These are phyloP conservation scores for Phragmites australis DNA, from an alignment of 176 grass and related monocot species.

Conservation along the genomic window DNA sequence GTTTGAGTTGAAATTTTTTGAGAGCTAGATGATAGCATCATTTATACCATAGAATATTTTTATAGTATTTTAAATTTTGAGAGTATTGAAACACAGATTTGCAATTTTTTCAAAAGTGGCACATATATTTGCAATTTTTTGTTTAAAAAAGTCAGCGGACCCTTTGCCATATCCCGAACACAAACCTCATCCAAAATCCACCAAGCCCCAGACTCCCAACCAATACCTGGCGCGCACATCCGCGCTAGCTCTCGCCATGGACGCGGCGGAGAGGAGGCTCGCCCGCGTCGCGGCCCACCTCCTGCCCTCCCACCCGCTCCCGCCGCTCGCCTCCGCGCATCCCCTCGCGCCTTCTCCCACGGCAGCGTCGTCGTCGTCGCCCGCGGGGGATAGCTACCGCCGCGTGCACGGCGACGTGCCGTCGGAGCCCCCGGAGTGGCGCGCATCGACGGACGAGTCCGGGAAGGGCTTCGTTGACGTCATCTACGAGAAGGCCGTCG, in stretches of 20 bases:
- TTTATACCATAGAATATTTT: no score
- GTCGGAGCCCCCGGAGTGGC: conserved; percentile 62
- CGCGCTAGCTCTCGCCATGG: no score
- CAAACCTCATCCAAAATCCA: conserved; percentile 32
- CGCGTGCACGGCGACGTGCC: conserved; percentile 70
- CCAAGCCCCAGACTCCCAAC: background rate
- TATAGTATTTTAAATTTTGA: no score
- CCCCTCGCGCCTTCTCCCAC: conserved; percentile 18
- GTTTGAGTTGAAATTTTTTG: no score
- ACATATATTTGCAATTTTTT: no score
- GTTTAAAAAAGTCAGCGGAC: no score
- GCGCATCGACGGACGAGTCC: conserved; percentile 51
- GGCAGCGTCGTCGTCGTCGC: conserved; percentile 39
- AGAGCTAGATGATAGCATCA: no score
- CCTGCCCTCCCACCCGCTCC: conserved; percentile 32
- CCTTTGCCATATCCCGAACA: background rate
- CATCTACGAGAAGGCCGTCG: conserved; percentile 81
- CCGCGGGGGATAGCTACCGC: conserved; percentile 59
- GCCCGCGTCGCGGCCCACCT: conserved; percentile 63
- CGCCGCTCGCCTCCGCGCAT: conserved; percentile 23
- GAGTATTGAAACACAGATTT: no score
- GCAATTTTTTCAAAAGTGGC: no score
- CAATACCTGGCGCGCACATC: no score
- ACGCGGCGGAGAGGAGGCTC: conserved; percentile 60
- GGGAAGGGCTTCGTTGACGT: conserved; percentile 83